Base-by-base conservation (phyloP, 345 rosid species). In the Clausena lansium region DNA sequence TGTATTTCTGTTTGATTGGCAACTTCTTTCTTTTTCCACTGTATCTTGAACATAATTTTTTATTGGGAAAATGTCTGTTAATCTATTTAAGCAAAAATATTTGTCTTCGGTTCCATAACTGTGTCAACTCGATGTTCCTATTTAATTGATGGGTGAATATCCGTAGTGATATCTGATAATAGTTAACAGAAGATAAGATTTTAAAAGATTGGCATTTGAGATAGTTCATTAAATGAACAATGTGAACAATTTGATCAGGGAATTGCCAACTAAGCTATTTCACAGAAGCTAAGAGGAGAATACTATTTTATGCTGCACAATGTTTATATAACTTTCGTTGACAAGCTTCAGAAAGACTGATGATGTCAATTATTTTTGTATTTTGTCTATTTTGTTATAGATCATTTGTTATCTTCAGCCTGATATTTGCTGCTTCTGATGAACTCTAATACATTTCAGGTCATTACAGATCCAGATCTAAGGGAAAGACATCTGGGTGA, bases 401-500 rank as follows among this genome's bases (percentile, higher is more conserved):
- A 45, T 69, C 2, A 69, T 8, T 45, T 17, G 74, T 45, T 45
- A 27, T 52, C n/a, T 52, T 41, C 41, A 50, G 28, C 22, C 54
- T 52, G 25, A 27, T 78, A 54, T 54, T 38, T 38, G 41, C 35
- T 36, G 70, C 57, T 63, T 38, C n/a, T 10, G 24, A 50, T 32
- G 36, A 28, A 8, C 13, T 33, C 27, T 73, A 30, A 28, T 27
- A 22, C 74, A 22, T 55, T 66, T 55, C 38, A 79, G 78, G 83
- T 79, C 45, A 52, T 38, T 20, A 54, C 77, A 66, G 78, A 72
- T 70, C 73, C 78, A 38, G 81, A 74, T 50, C 71, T 76, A 4
- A 54, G 76, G 67, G 81, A 83, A 59, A 76, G 76, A 63, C 77
- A 79, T 52, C 71, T 63, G 7, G 75, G 81, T 27, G 71, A 58